Evolutionary conservation across 2,329 filamentous ascomycete species (phyloP).

Genomic region (Alternaria triticimaculans): DNA sequence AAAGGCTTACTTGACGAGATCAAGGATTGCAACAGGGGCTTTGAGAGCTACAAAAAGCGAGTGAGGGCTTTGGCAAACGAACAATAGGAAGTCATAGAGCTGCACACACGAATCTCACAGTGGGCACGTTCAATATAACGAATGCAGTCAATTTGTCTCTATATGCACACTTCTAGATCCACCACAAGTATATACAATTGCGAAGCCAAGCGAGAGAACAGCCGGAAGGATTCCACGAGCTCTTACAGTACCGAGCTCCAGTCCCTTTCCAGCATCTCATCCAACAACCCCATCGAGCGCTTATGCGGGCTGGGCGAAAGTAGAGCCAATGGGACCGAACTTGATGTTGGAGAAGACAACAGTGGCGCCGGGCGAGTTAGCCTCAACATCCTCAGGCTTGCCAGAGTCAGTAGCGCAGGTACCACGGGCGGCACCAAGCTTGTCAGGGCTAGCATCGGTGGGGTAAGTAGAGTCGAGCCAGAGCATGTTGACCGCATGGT

Average conservation of each 20-base stretch:
- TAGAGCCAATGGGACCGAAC: slow-evolving; percentile 50
- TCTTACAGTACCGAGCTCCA: not conserved
- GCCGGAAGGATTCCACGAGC: not conserved
- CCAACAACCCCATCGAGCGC: not conserved
- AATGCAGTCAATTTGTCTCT: slow-evolving; percentile 16
- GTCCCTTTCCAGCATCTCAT: not conserved
- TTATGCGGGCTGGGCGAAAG: slow-evolving; percentile 43
- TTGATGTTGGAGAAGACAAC: slow-evolving; percentile 52
- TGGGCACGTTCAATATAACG: not conserved
- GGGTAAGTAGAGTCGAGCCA: slow-evolving; percentile 76
- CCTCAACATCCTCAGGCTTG: slow-evolving; percentile 47
- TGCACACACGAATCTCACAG: not conserved
- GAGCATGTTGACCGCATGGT: slow-evolving; percentile 72
- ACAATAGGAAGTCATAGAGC: rapidly evolving
- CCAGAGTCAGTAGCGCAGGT: slow-evolving; percentile 48
- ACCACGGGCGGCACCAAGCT: slow-evolving; percentile 46
- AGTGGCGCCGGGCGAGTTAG: slow-evolving; percentile 40
- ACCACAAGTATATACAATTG: slow-evolving; percentile 19
- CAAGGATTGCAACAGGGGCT: not conserved
- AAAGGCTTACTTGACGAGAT: not conserved
- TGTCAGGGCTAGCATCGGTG: slow-evolving; percentile 43
- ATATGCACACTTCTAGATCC: slow-evolving; percentile 16
- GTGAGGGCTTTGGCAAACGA: not conserved
- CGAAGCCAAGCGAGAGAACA: slow-evolving; percentile 14
- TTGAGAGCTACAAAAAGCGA: not conserved